These are phyloP conservation scores for Syzygium aqueum DNA, from an alignment of 345 rosid species.

Conservation along the genomic window DNA sequence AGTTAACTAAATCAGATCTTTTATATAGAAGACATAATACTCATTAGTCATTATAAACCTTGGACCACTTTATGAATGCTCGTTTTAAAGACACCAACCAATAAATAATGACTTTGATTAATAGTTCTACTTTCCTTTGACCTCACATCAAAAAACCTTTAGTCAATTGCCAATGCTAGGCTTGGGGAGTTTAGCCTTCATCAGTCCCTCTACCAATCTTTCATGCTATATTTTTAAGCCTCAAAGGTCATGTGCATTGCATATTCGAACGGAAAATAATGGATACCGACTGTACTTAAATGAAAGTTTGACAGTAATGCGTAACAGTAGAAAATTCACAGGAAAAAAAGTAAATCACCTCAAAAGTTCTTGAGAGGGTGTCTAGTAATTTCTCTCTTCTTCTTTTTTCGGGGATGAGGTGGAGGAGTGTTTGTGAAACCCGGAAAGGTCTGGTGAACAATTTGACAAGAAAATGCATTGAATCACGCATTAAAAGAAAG, in stretches of 20 bases:
- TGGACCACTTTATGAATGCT: background rate
- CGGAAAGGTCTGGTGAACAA: background rate
- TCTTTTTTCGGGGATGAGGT: too few species aligned
- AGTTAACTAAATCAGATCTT: background rate
- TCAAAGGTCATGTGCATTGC: background rate
- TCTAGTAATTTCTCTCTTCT: background rate
- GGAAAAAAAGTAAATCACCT: background rate
- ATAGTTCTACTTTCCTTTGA: background rate
- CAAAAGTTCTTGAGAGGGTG: background rate
- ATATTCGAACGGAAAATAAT: background rate
- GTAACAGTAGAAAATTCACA: too few species aligned
- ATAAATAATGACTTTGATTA: background rate
- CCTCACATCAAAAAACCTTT: background rate
- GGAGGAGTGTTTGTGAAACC: rapidly evolving
- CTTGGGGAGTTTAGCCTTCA: background rate
- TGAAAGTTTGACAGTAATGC: too few species aligned
- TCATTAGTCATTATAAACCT: background rate
- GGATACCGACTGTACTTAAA: background rate
- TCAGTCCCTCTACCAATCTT: background rate
- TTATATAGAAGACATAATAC: background rate
- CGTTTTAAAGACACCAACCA: background rate
- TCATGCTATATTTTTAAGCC: background rate
- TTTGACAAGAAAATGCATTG: background rate
- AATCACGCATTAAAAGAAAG: background rate
- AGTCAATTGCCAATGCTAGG: background rate